Evolutionary conservation across 2,329 filamentous ascomycete species (phyloP).

Genomic region (Colletotrichum trifolii): DNA sequence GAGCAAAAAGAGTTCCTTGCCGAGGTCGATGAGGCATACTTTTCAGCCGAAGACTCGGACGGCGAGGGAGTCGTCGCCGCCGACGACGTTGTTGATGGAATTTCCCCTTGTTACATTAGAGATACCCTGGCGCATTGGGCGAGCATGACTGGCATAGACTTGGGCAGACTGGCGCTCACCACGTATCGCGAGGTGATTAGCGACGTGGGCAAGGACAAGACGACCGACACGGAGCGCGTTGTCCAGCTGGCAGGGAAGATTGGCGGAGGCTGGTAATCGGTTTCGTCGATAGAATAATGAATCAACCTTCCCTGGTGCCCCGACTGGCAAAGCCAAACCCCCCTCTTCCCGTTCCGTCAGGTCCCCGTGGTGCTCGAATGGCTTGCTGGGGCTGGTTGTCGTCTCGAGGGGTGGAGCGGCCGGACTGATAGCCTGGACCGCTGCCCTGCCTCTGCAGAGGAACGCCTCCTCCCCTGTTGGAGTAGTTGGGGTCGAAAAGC

Average conservation of each 20-base stretch:
- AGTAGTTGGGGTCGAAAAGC: conserved; percentile 82
- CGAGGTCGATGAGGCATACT: conserved; percentile 90
- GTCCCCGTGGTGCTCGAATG: conserved; percentile 80
- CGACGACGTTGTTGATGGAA: conserved; percentile 66
- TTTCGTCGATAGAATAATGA: conserved; percentile 29
- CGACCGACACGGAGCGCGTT: conserved; percentile 80
- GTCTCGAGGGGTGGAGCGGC: conserved; percentile 62
- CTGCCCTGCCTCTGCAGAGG: conserved; percentile 55
- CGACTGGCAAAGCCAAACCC: conserved; percentile 81
- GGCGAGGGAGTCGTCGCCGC: conserved; percentile 36
- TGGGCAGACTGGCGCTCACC: conserved; percentile 82
- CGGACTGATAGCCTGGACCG: conserved; percentile 49
- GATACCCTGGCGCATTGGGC: conserved; percentile 82
- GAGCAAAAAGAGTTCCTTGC: conserved; percentile 90
- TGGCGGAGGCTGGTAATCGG: conserved; percentile 87
- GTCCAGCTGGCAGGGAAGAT: conserved; percentile 90
- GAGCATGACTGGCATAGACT: conserved; percentile 73
- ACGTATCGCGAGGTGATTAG: conserved; percentile 93
- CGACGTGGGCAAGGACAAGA: conserved; percentile 84
- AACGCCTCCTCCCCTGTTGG: conserved; percentile 70
- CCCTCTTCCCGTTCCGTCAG: conserved; percentile 79
- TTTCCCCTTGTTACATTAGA: conserved; percentile 74
- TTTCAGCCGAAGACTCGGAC: conserved; percentile 74
- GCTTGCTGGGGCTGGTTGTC: conserved; percentile 75
- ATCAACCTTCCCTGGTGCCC: conserved; percentile 64